A percentile compares a stretch with the other conserved stretches of the same genome.
These are phyloP conservation scores for Acanthamoeba lenticulata DNA, from an alignment of 208 protist species.

Conservation along the genomic window DNA sequence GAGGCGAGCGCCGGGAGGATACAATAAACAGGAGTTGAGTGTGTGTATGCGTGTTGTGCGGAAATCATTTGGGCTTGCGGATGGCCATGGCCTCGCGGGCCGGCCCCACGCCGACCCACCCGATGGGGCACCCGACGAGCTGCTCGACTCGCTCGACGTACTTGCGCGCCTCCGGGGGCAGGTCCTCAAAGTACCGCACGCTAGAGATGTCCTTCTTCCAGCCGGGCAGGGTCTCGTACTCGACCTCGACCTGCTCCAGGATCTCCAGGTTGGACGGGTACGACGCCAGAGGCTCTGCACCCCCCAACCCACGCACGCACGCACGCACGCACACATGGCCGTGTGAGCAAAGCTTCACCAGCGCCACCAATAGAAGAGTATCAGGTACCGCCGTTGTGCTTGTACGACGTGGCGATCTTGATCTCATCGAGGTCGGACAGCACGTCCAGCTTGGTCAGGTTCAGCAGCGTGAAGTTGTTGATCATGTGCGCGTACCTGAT, in stretches of 20 bases:
- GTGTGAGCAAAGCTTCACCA: no score
- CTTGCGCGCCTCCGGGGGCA: constrained; percentile 68
- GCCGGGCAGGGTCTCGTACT: constrained; percentile 84
- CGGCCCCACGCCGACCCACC: constrained; percentile 63
- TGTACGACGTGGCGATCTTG: constrained; percentile 82
- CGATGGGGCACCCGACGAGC: constrained; percentile 71
- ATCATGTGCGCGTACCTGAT: constrained; percentile 84
- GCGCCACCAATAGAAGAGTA: no score
- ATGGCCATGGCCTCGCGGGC: constrained; percentile 46
- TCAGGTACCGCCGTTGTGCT: constrained; percentile 3
- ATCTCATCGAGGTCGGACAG: constrained; percentile 72
- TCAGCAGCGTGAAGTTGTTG: constrained; percentile 82
- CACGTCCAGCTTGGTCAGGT: constrained; percentile 84
- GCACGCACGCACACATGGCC: no score
- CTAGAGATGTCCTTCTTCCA: constrained; percentile 85
- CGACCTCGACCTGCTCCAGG: constrained; percentile 79
- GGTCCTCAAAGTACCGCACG: constrained; percentile 55
- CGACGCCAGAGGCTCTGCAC: not conserved
- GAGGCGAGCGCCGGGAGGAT: not conserved
- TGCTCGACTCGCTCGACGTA: constrained; percentile 78
- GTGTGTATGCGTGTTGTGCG: no score
- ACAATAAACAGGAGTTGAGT: not conserved
- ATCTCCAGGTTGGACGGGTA: constrained; percentile 66
- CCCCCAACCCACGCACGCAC: no score
- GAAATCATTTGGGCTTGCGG: constrained; percentile 33